These are phyloP conservation scores for Protomyces pachydermus DNA, from an alignment of 1,139 yeast species.

Conservation along the genomic window DNA sequence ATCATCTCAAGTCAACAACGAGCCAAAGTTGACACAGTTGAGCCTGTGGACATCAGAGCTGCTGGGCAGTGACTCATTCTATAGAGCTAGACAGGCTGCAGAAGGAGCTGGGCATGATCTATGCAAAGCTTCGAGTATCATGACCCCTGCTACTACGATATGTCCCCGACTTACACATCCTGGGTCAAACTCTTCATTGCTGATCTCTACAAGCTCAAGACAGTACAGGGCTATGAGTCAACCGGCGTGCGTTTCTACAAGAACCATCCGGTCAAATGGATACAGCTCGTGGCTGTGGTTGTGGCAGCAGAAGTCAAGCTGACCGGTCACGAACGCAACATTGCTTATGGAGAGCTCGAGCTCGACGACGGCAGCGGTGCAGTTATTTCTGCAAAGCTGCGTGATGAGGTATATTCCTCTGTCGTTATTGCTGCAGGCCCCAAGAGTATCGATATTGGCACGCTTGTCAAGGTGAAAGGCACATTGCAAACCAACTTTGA, in stretches of 20 bases:
- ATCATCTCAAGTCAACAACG: too few relatives aligned
- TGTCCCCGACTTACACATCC: conserved; percentile 20
- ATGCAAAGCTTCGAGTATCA: conserved; percentile 6
- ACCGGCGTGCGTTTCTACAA: conserved; percentile 20
- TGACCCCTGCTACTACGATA: conserved; percentile 18
- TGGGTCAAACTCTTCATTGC: conserved; percentile 28
- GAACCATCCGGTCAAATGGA: conserved; percentile 28
- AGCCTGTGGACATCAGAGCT: too few relatives aligned
- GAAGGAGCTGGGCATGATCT: background rate
- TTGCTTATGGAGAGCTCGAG: conserved; percentile 7
- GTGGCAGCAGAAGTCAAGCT: conserved; percentile 9
- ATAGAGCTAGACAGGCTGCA: too few relatives aligned
- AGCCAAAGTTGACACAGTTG: too few relatives aligned
- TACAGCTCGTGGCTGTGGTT: conserved; percentile 27
- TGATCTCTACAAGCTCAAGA: conserved; percentile 8
- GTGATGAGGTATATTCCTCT: background rate
- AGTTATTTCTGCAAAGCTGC: background rate
- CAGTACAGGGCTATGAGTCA: conserved; percentile 20
- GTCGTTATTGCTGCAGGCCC: background rate
- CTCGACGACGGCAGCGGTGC: conserved; percentile 28
- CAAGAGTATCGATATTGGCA: conserved; percentile 17
- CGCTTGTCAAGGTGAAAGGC: conserved; percentile 22
- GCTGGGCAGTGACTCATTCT: too few relatives aligned
- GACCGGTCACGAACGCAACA: background rate
- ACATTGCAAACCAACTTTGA: conserved; percentile 2